phyloP scores from a whole-genome alignment of 257 asterid species.

The Knoxia roxburghii region DNA sequence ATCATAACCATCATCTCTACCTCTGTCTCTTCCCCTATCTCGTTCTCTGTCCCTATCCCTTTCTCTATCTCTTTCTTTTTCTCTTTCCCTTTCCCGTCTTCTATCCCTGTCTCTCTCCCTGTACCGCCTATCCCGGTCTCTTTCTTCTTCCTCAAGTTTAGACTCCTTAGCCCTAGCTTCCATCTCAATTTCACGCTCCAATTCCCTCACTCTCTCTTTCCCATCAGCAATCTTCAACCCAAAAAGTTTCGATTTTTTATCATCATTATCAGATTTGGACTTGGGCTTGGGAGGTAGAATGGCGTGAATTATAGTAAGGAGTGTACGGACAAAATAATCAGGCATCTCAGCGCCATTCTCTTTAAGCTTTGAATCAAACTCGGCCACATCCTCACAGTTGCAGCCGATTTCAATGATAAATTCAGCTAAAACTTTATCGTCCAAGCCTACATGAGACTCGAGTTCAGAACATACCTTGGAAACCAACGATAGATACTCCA shows the following conservation, averaged over 20 bases:
- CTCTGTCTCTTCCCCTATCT: slow-evolving; percentile 25
- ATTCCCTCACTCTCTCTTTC: slow-evolving; percentile 63
- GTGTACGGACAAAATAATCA: slow-evolving; percentile 77
- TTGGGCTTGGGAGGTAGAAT: slow-evolving; percentile 66
- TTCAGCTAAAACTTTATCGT: slow-evolving; percentile 75
- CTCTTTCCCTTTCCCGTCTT: slow-evolving; percentile 14
- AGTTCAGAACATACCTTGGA: slow-evolving; percentile 83
- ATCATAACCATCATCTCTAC: slow-evolving; percentile 7
- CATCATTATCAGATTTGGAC: slow-evolving; percentile 40
- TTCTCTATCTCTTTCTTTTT: slow-evolving; percentile 26
- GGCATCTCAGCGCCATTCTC: slow-evolving; percentile 76
- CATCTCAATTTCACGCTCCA: slow-evolving; percentile 77
- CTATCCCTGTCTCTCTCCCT: slow-evolving; percentile 15
- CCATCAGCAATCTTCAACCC: slow-evolving; percentile 69
- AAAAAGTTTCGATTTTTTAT: slow-evolving; percentile 31
- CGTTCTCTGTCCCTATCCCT: slow-evolving; percentile 16
- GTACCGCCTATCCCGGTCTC: slow-evolving; percentile 16
- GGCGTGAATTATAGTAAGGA: slow-evolving; percentile 78
- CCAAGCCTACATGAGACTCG: slow-evolving; percentile 63
- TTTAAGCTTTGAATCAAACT: slow-evolving; percentile 59
- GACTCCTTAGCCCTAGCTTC: slow-evolving; percentile 40
- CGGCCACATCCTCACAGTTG: slow-evolving; percentile 45
- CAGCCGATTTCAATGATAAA: slow-evolving; percentile 70
- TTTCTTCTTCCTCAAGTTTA: slow-evolving; percentile 30
- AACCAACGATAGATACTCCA: slow-evolving; percentile 68